phyloP scores from a whole-genome alignment of 2,329 filamentous ascomycete genomes.

The Didymella segeticola region DNA sequence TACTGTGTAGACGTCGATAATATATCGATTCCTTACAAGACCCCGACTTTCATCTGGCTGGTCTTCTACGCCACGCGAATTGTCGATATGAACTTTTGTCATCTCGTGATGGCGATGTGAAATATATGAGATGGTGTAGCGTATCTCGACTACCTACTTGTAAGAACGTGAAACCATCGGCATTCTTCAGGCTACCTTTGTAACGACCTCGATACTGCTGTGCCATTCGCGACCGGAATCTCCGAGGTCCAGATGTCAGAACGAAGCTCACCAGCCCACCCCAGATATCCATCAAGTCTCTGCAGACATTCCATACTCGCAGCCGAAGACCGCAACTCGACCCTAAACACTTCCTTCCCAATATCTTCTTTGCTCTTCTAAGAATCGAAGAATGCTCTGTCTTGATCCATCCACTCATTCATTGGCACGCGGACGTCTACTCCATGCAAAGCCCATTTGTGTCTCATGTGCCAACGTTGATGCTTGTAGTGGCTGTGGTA shows the following conservation, averaged over 20 bases:
- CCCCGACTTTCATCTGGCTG: too few species aligned
- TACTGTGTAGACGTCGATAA: too few species aligned
- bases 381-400: conserved; percentile 11
- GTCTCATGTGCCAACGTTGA: conserved; percentile 5
- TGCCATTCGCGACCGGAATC: background rate
- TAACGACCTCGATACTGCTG: background rate
- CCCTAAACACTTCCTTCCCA: background rate
- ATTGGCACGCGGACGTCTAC: background rate
- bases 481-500: conserved; percentile 3
- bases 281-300: background rate
- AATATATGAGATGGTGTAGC: too few species aligned
- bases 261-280: background rate
- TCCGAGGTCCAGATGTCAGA: too few species aligned
- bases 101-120: too few species aligned
- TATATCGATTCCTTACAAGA: too few species aligned
- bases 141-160: too few species aligned
- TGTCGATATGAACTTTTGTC: too few species aligned
- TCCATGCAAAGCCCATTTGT: background rate
- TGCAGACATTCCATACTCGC: background rate
- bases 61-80: too few species aligned
- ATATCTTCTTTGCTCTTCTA: background rate
- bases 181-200: too few species aligned
- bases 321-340: background rate
- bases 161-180: background rate
- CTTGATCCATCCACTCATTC: conserved; percentile 2